Conservation (phyloP, 768 basidiomycete genomes). For the Tulasnella sp. region DNA sequence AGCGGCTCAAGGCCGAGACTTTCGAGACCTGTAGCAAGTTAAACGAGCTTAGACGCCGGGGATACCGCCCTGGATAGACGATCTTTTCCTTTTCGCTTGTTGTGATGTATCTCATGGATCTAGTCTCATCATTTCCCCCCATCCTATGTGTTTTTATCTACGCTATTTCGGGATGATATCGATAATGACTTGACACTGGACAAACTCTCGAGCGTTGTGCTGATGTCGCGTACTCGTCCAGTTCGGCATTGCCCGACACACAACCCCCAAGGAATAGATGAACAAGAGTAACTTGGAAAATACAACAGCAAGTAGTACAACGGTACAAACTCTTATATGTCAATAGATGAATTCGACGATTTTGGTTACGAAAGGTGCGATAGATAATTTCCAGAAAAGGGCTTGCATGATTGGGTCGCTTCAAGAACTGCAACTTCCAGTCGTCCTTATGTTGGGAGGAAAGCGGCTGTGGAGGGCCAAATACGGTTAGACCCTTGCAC, state of each 20-base stretch:
- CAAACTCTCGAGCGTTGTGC: neutral
- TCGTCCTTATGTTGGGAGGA: constrained; percentile 30
- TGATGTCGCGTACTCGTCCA: too few relatives aligned
- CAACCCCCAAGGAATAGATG: neutral
- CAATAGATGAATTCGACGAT: neutral
- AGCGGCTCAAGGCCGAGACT: constrained; percentile 62
- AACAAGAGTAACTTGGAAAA: neutral
- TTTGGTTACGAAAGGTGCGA: neutral
- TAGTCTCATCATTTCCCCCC: neutral
- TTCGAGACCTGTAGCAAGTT: constrained; percentile 19
- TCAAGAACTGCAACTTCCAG: neutral
- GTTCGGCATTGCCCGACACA: too few relatives aligned
- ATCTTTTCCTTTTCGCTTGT: neutral
- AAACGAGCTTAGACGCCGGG: neutral
- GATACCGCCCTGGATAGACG: constrained; percentile 11
- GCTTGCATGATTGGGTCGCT: neutral
- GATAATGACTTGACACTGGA: neutral
- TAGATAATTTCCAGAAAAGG: neutral
- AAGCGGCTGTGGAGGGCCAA: constrained; percentile 24
- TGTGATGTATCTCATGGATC: neutral
- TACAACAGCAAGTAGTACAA: constrained; percentile 1
- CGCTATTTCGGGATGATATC: neutral
- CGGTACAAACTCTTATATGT: neutral
- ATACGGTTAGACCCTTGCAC: neutral
- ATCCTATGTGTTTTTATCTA: constrained; percentile 5